A percentile compares a stretch with the other conserved stretches of the same genome.
These are phyloP conservation scores for Ophiobolus disseminans DNA, from an alignment of 2,329 filamentous ascomycete genomes.

Conservation along the genomic window DNA sequence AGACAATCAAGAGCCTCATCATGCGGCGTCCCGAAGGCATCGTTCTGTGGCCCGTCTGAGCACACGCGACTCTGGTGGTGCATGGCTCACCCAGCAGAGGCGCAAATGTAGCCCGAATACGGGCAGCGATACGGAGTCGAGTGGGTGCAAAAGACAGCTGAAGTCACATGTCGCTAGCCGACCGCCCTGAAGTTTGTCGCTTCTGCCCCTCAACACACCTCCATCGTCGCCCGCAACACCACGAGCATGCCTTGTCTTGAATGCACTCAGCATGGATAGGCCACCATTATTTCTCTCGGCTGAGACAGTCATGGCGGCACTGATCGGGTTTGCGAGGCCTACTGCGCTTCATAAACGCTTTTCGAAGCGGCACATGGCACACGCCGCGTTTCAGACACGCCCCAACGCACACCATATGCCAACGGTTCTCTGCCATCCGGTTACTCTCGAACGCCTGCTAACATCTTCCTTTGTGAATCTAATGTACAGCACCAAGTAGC, in stretches of 20 bases:
- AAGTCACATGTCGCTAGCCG: background rate
- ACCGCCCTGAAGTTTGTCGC: background rate
- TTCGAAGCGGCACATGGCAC: slow-evolving; percentile 47
- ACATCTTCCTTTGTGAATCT: slow-evolving; percentile 32
- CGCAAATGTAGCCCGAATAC: too few species aligned
- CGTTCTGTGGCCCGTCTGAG: too few species aligned
- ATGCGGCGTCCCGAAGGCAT: background rate
- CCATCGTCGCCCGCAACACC: slow-evolving; percentile 8
- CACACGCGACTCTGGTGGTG: too few species aligned
- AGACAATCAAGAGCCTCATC: background rate
- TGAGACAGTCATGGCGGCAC: slow-evolving; percentile 41
- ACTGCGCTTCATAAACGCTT: slow-evolving; percentile 46
- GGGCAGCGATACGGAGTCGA: too few species aligned
- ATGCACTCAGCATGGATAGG: slow-evolving; percentile 14
- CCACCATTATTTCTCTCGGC: slow-evolving; percentile 23
- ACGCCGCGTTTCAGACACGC: slow-evolving; percentile 43
- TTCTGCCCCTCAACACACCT: slow-evolving; percentile 1
- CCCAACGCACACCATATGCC: slow-evolving; percentile 44
- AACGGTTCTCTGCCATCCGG: slow-evolving; percentile 44
- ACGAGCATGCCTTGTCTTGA: slow-evolving; percentile 4
- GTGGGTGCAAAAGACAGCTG: slow-evolving; percentile 6
- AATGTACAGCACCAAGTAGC: slow-evolving; percentile 30
- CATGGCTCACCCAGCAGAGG: too few species aligned
- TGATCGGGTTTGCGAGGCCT: slow-evolving; percentile 38
- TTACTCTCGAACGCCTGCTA: slow-evolving; percentile 32